A percentile compares a stretch with the other conserved stretches of the same genome.
Conservation (phyloP, 805 yeast species). For the Yarrowia phangngaensis region DNA sequence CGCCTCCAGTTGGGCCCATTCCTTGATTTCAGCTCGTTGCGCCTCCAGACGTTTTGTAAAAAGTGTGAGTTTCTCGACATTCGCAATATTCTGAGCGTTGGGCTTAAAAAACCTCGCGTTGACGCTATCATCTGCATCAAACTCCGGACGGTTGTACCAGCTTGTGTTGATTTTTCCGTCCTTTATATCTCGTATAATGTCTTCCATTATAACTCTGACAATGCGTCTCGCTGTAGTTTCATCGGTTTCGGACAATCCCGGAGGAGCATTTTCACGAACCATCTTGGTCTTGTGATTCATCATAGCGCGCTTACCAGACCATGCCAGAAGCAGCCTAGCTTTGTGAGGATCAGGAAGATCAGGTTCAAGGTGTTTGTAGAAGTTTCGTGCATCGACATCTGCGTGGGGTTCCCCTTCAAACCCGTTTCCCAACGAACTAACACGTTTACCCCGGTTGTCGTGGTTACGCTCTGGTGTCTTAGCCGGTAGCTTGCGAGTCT, state of each 20-base stretch:
- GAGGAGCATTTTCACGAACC: slow-evolving; percentile 41
- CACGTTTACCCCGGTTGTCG: slow-evolving; percentile 59
- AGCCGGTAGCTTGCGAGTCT: slow-evolving; percentile 4
- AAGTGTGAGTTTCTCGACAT: slow-evolving; percentile 47
- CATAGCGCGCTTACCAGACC: slow-evolving; percentile 43
- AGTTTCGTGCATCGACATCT: slow-evolving; percentile 52
- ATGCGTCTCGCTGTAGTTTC: slow-evolving; percentile 37
- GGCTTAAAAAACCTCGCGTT: slow-evolving; percentile 40
- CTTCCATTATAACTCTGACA: slow-evolving; percentile 63
- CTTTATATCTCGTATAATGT: slow-evolving; percentile 54
- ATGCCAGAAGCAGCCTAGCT: slow-evolving; percentile 63
- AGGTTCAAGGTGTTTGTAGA: slow-evolving; percentile 58
- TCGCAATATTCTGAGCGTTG: slow-evolving; percentile 57
- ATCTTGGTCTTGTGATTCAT: slow-evolving; percentile 43
- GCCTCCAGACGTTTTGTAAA: slow-evolving; percentile 46
- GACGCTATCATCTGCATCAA: slow-evolving; percentile 35
- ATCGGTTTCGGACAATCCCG: slow-evolving; percentile 33
- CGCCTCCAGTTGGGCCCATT: slow-evolving; percentile 42
- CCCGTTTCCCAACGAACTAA: slow-evolving; percentile 73
- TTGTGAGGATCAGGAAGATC: slow-evolving; percentile 67
- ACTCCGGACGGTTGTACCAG: slow-evolving; percentile 55
- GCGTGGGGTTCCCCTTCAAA: slow-evolving; percentile 57
- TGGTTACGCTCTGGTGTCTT: slow-evolving; percentile 30
- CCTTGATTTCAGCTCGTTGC: slow-evolving; percentile 47
- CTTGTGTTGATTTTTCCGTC: slow-evolving; percentile 60